Conservation (phyloP, 2,329 filamentous ascomycete species). For the Aspergillus glaucus region DNA sequence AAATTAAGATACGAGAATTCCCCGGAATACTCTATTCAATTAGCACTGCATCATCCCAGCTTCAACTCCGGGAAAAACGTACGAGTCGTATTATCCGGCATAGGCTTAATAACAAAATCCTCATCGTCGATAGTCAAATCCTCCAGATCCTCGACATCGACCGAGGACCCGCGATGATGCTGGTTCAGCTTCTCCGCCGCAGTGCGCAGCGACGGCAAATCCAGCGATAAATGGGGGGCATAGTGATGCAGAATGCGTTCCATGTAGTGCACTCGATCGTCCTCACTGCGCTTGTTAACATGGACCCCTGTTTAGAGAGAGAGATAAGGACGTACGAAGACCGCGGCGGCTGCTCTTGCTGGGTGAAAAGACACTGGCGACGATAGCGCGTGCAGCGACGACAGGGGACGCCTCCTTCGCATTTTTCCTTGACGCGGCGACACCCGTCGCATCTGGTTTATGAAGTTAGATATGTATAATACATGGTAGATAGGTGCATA, state of each 20-base stretch:
- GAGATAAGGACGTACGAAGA: constrained; percentile 14
- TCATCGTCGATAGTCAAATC: constrained; percentile 38
- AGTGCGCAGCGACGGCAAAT: constrained; percentile 37
- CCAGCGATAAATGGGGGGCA: constrained; percentile 40
- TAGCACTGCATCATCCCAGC: constrained; percentile 5
- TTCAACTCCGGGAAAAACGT: constrained; percentile 9
- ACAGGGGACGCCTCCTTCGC: constrained; percentile 51
- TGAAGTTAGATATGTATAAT: neutral
- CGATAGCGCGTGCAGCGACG: constrained; percentile 48
- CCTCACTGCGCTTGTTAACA: constrained; percentile 17
- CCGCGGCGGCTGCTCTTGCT: constrained; percentile 27
- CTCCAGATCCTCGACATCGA: constrained; percentile 31
- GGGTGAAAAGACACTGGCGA: constrained; percentile 46
- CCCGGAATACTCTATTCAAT: constrained; percentile 36
- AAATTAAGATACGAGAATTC: constrained; percentile 43
- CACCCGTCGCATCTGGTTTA: constrained; percentile 48
- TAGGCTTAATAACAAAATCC: constrained; percentile 34
- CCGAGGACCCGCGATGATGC: constrained; percentile 25
- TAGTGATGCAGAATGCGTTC: constrained; percentile 46
- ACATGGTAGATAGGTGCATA: neutral
- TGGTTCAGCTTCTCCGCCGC: constrained; percentile 39
- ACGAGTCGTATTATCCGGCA: constrained; percentile 37
- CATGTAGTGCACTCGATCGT: constrained; percentile 37
- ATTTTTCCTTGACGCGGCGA: constrained; percentile 52
- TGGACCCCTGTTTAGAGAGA: neutral